Evolutionary conservation across 306 rosid genomes (phyloP).

Genomic region (Quillaja saponaria): DNA sequence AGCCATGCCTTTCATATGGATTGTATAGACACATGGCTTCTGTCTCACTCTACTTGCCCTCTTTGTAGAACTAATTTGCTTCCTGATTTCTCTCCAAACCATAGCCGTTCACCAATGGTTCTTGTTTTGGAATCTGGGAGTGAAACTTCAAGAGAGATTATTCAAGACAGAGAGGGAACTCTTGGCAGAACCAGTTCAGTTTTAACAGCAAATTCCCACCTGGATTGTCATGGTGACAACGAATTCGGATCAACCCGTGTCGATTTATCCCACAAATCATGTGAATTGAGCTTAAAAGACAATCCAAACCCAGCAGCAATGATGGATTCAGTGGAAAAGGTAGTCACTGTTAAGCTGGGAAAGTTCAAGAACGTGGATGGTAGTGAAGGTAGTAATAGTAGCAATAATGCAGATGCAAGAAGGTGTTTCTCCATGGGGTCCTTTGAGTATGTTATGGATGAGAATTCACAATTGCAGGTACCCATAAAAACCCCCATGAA

Average conservation of each 20-base stretch:
- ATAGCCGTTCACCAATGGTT: constrained; percentile 58
- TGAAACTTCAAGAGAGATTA: constrained; percentile 73
- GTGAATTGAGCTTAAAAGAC: constrained; percentile 41
- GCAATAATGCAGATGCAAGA: constrained; percentile 58
- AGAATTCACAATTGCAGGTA: constrained; percentile 61
- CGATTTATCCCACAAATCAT: constrained; percentile 24
- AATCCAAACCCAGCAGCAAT: constrained; percentile 11
- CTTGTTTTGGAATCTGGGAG: constrained; percentile 89
- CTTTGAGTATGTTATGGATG: constrained; percentile 85
- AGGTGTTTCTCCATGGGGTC: constrained; percentile 98
- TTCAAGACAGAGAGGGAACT: constrained; percentile 49
- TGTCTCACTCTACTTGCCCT: constrained; percentile 97
- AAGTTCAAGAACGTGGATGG: constrained; percentile 73
- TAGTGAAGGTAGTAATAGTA: constrained; percentile 47
- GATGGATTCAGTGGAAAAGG: constrained; percentile 47
- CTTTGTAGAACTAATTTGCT: constrained; percentile 76
- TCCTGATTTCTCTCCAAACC: constrained; percentile 55
- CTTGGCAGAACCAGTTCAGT: constrained; percentile 56
- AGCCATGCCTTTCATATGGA: constrained; percentile 95
- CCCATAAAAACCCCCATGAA: constrained; percentile 65
- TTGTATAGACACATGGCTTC: constrained; percentile 92
- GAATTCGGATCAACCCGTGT: constrained; percentile 46
- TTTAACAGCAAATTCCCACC: constrained; percentile 39
- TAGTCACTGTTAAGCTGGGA: constrained; percentile 79
- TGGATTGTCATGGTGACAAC: constrained; percentile 36